A percentile compares a stretch with the other conserved stretches of the same genome.
Evolutionary conservation across 805 yeast genomes (phyloP).

Genomic region (Zygoascus tannicola): DNA sequence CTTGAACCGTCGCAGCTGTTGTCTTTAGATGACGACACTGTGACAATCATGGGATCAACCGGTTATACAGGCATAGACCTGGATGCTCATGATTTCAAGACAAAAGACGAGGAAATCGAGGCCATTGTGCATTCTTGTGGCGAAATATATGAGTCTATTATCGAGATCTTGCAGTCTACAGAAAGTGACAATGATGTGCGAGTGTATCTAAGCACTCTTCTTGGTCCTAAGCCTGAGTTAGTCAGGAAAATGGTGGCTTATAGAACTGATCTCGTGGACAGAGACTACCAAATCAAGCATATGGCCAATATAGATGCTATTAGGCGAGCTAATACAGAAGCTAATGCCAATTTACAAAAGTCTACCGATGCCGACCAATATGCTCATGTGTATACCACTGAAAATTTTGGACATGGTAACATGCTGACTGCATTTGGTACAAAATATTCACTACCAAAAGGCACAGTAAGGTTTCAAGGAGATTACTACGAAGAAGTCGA

Average conservation of each 20-base stretch:
- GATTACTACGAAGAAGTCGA: slow-evolving; percentile 66
- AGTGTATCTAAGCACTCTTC: slow-evolving; percentile 60
- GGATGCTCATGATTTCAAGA: not conserved
- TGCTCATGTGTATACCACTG: slow-evolving; percentile 76
- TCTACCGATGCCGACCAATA: slow-evolving; percentile 33
- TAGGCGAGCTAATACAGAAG: slow-evolving; percentile 16
- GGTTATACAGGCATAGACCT: not conserved
- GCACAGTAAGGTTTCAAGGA: slow-evolving; percentile 43
- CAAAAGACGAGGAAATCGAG: not conserved
- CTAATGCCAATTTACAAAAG: slow-evolving; percentile 3
- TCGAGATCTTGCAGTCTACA: slow-evolving; percentile 10
- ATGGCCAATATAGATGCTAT: slow-evolving; percentile 12
- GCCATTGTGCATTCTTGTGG: slow-evolving; percentile 3
- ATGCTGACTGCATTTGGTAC: slow-evolving; percentile 74
- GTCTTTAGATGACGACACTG: slow-evolving; percentile 6
- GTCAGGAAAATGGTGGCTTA: slow-evolving; percentile 52
- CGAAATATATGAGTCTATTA: slow-evolving; percentile 8
- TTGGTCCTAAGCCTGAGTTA: slow-evolving; percentile 79
- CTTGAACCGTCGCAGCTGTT: slow-evolving; percentile 1
- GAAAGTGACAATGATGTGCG: slow-evolving; percentile 54
- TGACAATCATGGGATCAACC: slow-evolving; percentile 1
- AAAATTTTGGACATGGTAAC: slow-evolving; percentile 38
- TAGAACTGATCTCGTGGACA: slow-evolving; percentile 12
- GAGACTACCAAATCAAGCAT: slow-evolving; percentile 2
- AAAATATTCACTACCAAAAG: slow-evolving; percentile 68